These are phyloP conservation scores for Globisporangium orthogonon DNA, from an alignment of 352 stramenopile species.

Conservation along the genomic window DNA sequence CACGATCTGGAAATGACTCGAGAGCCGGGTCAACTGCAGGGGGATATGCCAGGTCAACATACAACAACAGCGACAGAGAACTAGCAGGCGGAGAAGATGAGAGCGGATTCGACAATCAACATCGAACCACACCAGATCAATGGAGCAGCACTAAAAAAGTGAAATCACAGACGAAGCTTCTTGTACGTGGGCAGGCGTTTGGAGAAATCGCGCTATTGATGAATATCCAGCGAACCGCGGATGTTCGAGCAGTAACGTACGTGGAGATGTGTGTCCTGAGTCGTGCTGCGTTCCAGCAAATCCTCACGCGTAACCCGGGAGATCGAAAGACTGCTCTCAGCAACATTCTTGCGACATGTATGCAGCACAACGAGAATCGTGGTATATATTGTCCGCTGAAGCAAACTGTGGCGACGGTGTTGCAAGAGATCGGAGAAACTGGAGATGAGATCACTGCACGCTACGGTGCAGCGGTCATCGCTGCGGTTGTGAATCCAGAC, in stretches of 20 bases:
- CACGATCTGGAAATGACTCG: neutral
- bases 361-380: constrained; percentile 17
- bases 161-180: neutral
- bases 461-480: neutral
- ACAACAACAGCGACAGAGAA: neutral
- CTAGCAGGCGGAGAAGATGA: neutral
- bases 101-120: neutral
- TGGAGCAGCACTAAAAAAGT: too few species aligned
- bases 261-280: constrained; percentile 37
- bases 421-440: neutral
- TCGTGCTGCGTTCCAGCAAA: constrained; percentile 20
- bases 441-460: neutral
- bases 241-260: constrained; percentile 24
- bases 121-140: neutral
- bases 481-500: neutral
- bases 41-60: neutral
- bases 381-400: constrained; percentile 19
- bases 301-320: constrained; percentile 21
- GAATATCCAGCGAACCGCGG: constrained; percentile 34
- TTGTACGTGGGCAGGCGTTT: constrained; percentile 24
- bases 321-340: constrained; percentile 20
- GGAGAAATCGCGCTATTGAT: constrained; percentile 43
- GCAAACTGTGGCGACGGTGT: constrained; percentile 12
- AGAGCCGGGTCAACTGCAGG: neutral
- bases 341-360: constrained; percentile 17